These are phyloP conservation scores for Suzukiozyma palmioleophila DNA, from an alignment of 1,139 yeast species.

Conservation along the genomic window DNA sequence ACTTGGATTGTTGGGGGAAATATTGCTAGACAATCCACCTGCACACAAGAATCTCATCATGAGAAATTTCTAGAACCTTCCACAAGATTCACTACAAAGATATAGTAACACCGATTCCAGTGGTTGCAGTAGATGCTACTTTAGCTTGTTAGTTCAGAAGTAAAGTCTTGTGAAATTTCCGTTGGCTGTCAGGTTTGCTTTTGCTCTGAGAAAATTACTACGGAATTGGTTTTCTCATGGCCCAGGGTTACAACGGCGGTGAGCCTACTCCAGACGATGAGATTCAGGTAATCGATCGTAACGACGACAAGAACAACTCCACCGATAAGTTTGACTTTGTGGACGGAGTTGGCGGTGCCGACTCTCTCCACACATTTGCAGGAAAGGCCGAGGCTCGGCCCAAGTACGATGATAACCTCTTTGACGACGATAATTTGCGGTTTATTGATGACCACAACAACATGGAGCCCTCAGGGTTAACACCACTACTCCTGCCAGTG, in stretches of 20 bases:
- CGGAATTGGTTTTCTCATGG: neutral
- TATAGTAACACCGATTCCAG: too few species aligned
- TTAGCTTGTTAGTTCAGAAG: too few species aligned
- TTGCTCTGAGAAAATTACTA: too few species aligned
- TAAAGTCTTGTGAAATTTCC: too few species aligned
- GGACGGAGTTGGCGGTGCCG: neutral
- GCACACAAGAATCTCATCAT: neutral
- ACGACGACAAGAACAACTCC: conserved; percentile 6
- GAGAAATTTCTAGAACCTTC: conserved; percentile 5
- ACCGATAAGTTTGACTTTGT: conserved; percentile 1
- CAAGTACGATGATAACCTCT: conserved; percentile 1
- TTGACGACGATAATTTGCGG: conserved; percentile 1
- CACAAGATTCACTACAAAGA: neutral
- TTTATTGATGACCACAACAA: neutral
- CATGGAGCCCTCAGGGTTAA: neutral
- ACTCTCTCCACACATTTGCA: neutral
- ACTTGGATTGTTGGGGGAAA: too few species aligned
- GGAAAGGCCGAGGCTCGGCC: neutral
- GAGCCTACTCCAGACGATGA: conserved; percentile 16
- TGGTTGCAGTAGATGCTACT: too few species aligned
- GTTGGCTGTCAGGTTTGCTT: too few species aligned
- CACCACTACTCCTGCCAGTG: conserved; percentile 1
- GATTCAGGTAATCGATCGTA: conserved; percentile 33
- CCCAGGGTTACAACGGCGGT: neutral
- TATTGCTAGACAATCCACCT: too few species aligned